Conservation (phyloP, 257 asterid species). For the Solanum chiquidenum region DNA sequence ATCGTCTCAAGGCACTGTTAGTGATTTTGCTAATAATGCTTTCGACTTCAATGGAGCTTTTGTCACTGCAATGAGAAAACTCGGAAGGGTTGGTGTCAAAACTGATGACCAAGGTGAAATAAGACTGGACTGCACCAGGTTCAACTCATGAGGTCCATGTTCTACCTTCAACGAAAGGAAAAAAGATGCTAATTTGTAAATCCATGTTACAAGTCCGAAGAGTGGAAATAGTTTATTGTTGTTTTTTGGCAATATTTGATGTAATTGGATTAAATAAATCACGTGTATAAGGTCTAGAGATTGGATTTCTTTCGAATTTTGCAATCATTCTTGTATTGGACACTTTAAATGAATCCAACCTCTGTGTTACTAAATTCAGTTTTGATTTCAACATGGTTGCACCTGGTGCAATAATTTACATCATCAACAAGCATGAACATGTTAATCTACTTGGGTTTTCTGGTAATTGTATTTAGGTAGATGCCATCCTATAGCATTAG, state of each 20-base stretch:
- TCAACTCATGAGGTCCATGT: conserved; percentile 22
- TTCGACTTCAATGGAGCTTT: conserved; percentile 41
- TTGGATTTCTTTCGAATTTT: neutral
- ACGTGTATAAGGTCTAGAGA: neutral
- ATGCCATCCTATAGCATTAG: neutral
- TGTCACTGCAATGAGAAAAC: conserved; percentile 51
- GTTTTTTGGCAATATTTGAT: neutral
- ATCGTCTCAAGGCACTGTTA: conserved; percentile 28
- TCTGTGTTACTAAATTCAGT: neutral
- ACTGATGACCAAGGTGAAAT: conserved; percentile 53
- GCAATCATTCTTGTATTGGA: neutral
- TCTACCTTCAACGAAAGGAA: neutral
- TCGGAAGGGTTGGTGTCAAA: conserved; percentile 60
- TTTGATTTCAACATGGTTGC: neutral
- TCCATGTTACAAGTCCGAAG: neutral
- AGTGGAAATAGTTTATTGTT: neutral
- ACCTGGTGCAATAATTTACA: neutral
- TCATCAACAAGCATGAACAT: neutral
- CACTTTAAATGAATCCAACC: neutral
- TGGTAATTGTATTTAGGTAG: neutral
- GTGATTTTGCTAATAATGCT: conserved; percentile 38
- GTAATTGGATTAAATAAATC: neutral
- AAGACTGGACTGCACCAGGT: conserved; percentile 46
- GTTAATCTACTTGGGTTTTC: neutral
- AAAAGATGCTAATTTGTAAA: neutral